Evolutionary conservation across 2,329 filamentous ascomycete species (phyloP), one percentile per base, ranked within the genome.

Genomic region (Aureobasidium melanogenum): DNA sequence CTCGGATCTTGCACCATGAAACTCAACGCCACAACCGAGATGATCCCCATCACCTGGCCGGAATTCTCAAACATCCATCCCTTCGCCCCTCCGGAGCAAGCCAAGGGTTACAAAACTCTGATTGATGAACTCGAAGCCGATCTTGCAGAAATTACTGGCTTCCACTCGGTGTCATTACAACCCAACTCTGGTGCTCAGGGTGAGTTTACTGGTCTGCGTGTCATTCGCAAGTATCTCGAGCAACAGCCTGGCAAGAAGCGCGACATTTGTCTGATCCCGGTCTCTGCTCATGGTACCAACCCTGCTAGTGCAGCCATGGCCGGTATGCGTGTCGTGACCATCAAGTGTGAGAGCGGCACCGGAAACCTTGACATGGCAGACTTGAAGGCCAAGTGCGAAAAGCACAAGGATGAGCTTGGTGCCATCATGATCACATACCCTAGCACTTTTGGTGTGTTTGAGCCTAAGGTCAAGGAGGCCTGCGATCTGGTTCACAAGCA

Each of bases 1-100:
- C 83, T 97, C 1, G 93, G 93, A 22, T 97, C 93, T 1, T 97
- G 93, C 80, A 97, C 93, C 15, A 97, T 97, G 93, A 97, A 97
- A 80, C 85, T 97, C 58, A 97, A 97, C 73, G 89, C 88, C 44
- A 94, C 92, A 3, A 89, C 89, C 0, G 91, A 97, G 77, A 97
- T 97, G 93, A 83, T 89, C 17, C 88, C 92, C 8, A 82, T 97
- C 60, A 89, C 89, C 0, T 87, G 86, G 76, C 84, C 86, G 0
- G 84, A 87, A 54, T 90, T 92, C 69, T 83, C 88, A 44, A 84
- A 87, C 64, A 80, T 96, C 36, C 93, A 97, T 75, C 93, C 93
- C 0, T 91, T 91, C 69, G 83, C 86, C 39, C 88, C 88, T 0
- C 69, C 77, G 0, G 77, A 83, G 48, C 81, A 86, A 65, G 82